A percentile compares a stretch with the other conserved stretches of the same genome.
Conservation (phyloP, 768 basidiomycete genomes). For the Lentinula lateritia region DNA sequence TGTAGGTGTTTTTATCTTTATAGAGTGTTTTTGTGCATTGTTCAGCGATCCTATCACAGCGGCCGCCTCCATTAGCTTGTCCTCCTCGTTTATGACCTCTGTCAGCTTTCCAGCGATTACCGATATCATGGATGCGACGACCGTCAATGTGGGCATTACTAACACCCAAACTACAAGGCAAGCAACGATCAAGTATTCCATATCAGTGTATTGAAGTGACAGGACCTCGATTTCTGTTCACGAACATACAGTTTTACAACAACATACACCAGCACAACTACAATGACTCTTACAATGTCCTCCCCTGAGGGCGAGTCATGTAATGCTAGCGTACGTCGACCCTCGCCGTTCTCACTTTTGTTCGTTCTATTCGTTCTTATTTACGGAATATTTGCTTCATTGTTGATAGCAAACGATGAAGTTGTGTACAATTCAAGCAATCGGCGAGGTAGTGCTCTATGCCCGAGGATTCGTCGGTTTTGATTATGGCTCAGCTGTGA, state of each 20-base stretch:
- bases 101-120: neutral
- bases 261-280: neutral
- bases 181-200: no score
- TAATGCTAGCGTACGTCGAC: neutral
- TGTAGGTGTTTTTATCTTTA: neutral
- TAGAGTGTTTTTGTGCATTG: neutral
- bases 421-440: constrained; percentile 84
- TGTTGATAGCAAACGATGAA: constrained; percentile 63
- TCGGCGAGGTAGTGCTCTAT: constrained; percentile 73
- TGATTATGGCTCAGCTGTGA: neutral
- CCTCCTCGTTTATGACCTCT: neutral
- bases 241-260: neutral
- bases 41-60: neutral
- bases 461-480: constrained; percentile 74
- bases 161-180: neutral
- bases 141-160: neutral
- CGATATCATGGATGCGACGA: neutral
- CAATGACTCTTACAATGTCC: neutral
- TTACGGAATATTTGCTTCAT: constrained; percentile 73
- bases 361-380: constrained; percentile 33
- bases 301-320: neutral
- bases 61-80: neutral
- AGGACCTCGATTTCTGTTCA: no score
- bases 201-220: no score
- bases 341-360: neutral